phyloP scores from a whole-genome alignment of 139 green algal genomes.

The Micromonas commoda region DNA sequence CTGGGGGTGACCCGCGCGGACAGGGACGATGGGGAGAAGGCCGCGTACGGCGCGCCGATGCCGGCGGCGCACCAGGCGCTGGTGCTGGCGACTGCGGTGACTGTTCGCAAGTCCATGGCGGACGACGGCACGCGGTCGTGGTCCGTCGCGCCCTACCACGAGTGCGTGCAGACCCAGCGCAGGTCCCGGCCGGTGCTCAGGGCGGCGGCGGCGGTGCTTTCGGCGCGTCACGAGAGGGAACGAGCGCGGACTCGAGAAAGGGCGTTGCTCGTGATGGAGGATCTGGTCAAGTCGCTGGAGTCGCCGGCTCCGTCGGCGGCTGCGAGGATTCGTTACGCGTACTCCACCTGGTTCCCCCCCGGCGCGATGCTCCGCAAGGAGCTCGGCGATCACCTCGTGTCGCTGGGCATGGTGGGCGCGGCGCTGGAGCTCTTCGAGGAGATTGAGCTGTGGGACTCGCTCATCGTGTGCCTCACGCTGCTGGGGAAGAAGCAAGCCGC shows the following conservation, averaged over 20 bases:
- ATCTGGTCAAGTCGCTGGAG: constrained; percentile 40
- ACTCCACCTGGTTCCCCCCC: constrained; percentile 49
- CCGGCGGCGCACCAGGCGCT: neutral
- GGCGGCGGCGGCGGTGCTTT: constrained; percentile 36
- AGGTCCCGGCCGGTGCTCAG: constrained; percentile 30
- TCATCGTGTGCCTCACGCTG: constrained; percentile 82
- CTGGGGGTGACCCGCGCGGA: constrained; percentile 13
- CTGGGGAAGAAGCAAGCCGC: constrained; percentile 65
- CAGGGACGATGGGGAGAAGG: neutral
- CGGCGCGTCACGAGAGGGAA: constrained; percentile 56
- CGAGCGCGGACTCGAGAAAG: constrained; percentile 70
- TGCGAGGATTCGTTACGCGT: constrained; percentile 40
- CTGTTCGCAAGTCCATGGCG: constrained; percentile 34
- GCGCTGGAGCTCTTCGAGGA: constrained; percentile 68
- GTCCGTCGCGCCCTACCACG: constrained; percentile 71
- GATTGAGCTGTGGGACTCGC: constrained; percentile 79
- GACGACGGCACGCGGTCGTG: constrained; percentile 48
- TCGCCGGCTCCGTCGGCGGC: neutral
- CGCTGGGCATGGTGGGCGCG: constrained; percentile 66
- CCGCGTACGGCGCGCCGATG: neutral
- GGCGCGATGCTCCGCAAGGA: constrained; percentile 56
- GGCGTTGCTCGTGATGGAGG: constrained; percentile 61
- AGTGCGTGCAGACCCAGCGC: constrained; percentile 63
- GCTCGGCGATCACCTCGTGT: constrained; percentile 70
- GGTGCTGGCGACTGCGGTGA: neutral